Base-by-base conservation (phyloP, 1,284 basidiomycete genomes). In the Trametes polyzona region DNA sequence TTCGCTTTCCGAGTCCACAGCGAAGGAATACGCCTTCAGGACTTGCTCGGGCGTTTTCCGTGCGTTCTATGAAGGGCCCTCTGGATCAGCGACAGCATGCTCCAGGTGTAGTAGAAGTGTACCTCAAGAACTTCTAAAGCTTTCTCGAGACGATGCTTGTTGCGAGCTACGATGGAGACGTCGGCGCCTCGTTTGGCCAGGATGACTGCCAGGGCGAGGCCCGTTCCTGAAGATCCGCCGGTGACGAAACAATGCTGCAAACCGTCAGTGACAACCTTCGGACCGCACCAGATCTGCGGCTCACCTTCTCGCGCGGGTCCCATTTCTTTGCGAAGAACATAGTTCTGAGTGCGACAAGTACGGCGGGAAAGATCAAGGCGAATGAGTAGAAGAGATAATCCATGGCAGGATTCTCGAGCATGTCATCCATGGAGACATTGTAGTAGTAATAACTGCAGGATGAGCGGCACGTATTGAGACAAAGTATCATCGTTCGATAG, bases 211-310 rank as follows among this genome's bases (percentile, higher is more conserved):
- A 95, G 75, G 0, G 86, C 80, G 14, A 93, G 80, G 8, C 94
- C 93, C 1, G 95, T 81, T 0, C 94, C 94, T 16, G 86, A 79
- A 5, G 88, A 90, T 1, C 92, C 93, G 21, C 94, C 94, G 11
- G 92, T 91, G 47, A 95, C 77, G 67, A 89, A 92, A 71, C 83
- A 86, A 65, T 87, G 87, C 88, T 92, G 35, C 10, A 33, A 1
- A 10, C 5, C 42, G 33, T 57, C 17, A 41, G 47, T n/a, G n/a
- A n/a, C n/a, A n/a, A n/a, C n/a, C n/a, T n/a, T n/a, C n/a, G n/a
- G n/a, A n/a, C n/a, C n/a, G n/a, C n/a, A n/a, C n/a, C n/a, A n/a
- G n/a, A n/a, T n/a, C n/a, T n/a, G n/a, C n/a, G n/a, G n/a, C n/a
- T n/a, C 51, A 57, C 72, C 71, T 56, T 69, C 68, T 17, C 67